A percentile compares a stretch with the other conserved stretches of the same genome.
Conservation (phyloP, 495 filamentous ascomycete genomes). For the Xylona heveae region DNA sequence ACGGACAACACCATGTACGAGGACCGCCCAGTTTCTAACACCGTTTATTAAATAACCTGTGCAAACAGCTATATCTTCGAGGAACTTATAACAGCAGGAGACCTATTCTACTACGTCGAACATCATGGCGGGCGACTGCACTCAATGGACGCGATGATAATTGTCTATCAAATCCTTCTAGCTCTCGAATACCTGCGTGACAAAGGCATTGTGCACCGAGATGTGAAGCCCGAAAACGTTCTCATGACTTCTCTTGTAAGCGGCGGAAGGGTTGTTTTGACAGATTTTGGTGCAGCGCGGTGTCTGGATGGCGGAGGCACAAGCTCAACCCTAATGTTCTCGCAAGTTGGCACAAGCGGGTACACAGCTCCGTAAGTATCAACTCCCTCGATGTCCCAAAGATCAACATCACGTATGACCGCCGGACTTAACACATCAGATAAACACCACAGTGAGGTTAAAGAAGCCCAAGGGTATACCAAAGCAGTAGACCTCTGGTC, state of each 20-base stretch:
- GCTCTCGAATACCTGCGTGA: constrained; percentile 27
- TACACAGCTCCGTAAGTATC: constrained; percentile 52
- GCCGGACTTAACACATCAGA: constrained; percentile 9
- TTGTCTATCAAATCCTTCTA: constrained; percentile 35
- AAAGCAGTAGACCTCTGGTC: constrained; percentile 44
- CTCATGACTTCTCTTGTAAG: constrained; percentile 27
- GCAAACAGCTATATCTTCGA: constrained; percentile 36
- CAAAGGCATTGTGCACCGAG: constrained; percentile 33
- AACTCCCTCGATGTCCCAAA: constrained; percentile 4
- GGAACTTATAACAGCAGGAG: constrained; percentile 40
- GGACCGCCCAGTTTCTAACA: too few species aligned
- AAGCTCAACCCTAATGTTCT: too few species aligned
- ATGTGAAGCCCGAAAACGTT: constrained; percentile 54
- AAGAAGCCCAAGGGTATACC: constrained; percentile 28
- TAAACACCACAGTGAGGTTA: too few species aligned
- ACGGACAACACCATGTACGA: constrained; percentile 26
- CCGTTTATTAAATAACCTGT: background rate
- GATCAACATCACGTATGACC: constrained; percentile 10
- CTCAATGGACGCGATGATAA: constrained; percentile 30
- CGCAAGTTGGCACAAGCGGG: constrained; percentile 40
- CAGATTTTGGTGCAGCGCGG: constrained; percentile 51
- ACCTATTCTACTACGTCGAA: constrained; percentile 39
- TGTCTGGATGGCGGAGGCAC: constrained; percentile 10
- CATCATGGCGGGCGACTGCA: constrained; percentile 21
- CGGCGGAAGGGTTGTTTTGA: constrained; percentile 35